These are phyloP conservation scores for Azolla pinnata DNA, from an alignment of 75 land plant species.

Conservation along the genomic window DNA sequence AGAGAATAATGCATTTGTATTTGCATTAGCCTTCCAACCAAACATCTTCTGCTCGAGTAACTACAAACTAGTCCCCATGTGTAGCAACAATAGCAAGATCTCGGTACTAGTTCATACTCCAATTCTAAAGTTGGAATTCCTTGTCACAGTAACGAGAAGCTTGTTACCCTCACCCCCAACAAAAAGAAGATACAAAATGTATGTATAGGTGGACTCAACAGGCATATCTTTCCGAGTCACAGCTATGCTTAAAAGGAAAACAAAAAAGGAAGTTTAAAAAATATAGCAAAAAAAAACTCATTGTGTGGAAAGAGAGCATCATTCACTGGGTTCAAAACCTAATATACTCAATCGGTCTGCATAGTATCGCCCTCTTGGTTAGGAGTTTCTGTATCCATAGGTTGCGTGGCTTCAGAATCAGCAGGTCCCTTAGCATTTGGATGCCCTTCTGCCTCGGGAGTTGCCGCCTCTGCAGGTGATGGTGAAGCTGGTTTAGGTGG, in stretches of 20 bases:
- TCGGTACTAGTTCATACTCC: too few species aligned
- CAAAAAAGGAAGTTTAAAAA: not conserved
- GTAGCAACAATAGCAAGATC: too few species aligned
- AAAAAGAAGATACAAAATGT: not conserved
- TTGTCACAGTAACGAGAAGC: too few species aligned
- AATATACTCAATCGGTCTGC: not conserved
- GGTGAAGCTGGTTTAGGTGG: constrained; percentile 49
- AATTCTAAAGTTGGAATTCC: too few species aligned
- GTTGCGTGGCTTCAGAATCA: constrained; percentile 27
- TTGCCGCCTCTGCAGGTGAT: constrained; percentile 19
- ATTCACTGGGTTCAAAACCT: too few species aligned
- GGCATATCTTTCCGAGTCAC: not conserved
- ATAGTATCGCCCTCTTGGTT: not conserved
- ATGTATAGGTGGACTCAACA: not conserved
- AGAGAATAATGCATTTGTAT: too few species aligned
- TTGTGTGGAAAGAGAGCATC: too few species aligned
- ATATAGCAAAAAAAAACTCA: not conserved
- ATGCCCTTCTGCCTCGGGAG: constrained; percentile 4
- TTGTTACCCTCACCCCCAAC: not conserved
- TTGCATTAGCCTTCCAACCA: too few species aligned
- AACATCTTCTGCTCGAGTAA: too few species aligned
- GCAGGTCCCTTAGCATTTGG: constrained; percentile 8
- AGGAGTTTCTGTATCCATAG: constrained; percentile 52
- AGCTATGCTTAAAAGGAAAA: not conserved
- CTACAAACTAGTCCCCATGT: too few species aligned